These are phyloP conservation scores for Vanrija sp. DNA, from an alignment of 1,284 basidiomycete species.

Conservation along the genomic window DNA sequence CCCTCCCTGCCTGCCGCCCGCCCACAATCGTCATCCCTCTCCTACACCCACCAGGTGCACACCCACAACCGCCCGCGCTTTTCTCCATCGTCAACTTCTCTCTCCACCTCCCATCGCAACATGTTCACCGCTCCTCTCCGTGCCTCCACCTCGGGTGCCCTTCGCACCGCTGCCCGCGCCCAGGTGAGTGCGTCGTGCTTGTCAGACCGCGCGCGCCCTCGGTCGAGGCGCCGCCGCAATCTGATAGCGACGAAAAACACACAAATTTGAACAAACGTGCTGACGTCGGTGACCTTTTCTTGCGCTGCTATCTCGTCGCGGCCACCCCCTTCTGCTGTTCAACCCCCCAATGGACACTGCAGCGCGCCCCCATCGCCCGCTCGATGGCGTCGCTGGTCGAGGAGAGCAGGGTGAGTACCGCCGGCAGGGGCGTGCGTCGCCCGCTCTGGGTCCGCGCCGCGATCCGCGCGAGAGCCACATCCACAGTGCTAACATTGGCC, in stretches of 20 bases:
- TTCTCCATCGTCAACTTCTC: slow-evolving; percentile 1
- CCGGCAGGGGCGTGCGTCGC: no score
- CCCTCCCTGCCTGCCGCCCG: not conserved
- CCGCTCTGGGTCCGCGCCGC: not conserved
- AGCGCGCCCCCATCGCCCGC: slow-evolving; percentile 34
- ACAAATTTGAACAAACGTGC: slow-evolving; percentile 13
- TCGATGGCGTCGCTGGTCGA: slow-evolving; percentile 42
- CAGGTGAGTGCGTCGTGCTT: slow-evolving; percentile 8
- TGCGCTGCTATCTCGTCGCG: no score
- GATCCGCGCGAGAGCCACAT: not conserved
- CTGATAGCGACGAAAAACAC: not conserved
- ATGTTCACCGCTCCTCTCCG: slow-evolving; percentile 36
- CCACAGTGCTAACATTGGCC: not conserved
- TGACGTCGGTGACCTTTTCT: not conserved
- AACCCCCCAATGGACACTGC: not conserved
- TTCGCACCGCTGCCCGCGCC: slow-evolving; percentile 23
- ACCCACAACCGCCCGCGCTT: slow-evolving; percentile 1
- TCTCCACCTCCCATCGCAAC: slow-evolving; percentile 3
- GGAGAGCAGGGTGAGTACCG: slow-evolving; percentile 39
- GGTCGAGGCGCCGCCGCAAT: no score
- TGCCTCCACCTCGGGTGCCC: slow-evolving; percentile 26
- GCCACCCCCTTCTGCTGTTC: not conserved
- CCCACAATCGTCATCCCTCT: not conserved
- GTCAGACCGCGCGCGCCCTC: no score
- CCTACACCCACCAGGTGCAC: not conserved